Conservation (phyloP, 2,329 filamentous ascomycete species). For the Septoria linicola region DNA sequence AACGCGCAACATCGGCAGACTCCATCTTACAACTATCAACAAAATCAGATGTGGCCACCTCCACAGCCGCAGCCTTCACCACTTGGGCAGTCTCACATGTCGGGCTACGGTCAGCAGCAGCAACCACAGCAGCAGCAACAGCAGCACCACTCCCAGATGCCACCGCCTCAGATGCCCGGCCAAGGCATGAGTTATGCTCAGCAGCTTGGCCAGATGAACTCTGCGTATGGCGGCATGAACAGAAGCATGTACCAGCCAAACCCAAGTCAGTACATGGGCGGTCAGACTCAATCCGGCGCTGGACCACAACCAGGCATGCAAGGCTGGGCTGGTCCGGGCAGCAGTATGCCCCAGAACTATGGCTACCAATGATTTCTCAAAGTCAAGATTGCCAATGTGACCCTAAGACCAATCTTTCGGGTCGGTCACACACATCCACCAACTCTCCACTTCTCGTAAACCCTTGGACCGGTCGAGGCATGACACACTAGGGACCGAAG, state of each 20-base stretch:
- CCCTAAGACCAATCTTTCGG: constrained; percentile 4
- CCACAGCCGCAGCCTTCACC: constrained; percentile 51
- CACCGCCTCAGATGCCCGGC: constrained; percentile 51
- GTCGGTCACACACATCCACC: constrained; percentile 10
- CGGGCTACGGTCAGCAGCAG: constrained; percentile 45
- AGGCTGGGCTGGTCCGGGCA: constrained; percentile 48
- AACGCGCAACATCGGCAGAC: constrained; percentile 43
- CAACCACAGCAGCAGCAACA: constrained; percentile 40
- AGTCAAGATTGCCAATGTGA: constrained; percentile 3
- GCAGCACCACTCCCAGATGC: constrained; percentile 51
- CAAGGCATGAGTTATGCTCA: constrained; percentile 47
- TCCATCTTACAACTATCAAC: constrained; percentile 47
- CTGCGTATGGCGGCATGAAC: constrained; percentile 48
- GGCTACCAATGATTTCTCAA: constrained; percentile 25
- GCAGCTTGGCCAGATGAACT: constrained; percentile 48
- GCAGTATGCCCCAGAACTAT: constrained; percentile 40
- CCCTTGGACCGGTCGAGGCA: constrained; percentile 21
- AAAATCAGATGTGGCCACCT: constrained; percentile 51
- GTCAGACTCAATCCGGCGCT: constrained; percentile 38
- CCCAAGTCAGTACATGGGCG: constrained; percentile 45
- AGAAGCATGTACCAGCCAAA: constrained; percentile 52
- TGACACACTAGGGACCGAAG: constrained; percentile 17
- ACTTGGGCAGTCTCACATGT: constrained; percentile 47
- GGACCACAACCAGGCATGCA: constrained; percentile 54
- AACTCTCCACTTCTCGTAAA: constrained; percentile 21